Percentiles rank a stretch among this genome's conserved stretches.
Conservation (phyloP, 345 rosid genomes). For the Lumnitzera racemosa region DNA sequence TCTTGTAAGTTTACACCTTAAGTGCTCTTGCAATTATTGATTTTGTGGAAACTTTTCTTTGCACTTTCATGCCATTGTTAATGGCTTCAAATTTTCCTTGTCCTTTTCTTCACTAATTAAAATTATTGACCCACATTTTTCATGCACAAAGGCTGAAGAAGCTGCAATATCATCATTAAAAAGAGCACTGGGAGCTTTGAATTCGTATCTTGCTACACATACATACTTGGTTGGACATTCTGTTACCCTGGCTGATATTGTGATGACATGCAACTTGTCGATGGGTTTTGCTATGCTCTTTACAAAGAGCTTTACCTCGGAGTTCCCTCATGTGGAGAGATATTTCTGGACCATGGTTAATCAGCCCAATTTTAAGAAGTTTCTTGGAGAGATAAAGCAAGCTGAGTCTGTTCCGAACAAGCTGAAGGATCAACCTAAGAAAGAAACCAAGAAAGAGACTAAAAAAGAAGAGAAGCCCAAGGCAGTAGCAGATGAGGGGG, state of each 20-base stretch:
- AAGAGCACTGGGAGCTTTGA: slow-evolving; percentile 75
- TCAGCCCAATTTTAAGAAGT: slow-evolving; percentile 82
- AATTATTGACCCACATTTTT: neutral
- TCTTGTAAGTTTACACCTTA: too few species aligned
- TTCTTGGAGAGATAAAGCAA: slow-evolving; percentile 80
- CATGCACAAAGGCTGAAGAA: slow-evolving; percentile 67
- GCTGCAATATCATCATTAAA: slow-evolving; percentile 54
- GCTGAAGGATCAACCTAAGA: slow-evolving; percentile 58
- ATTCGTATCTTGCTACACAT: slow-evolving; percentile 59
- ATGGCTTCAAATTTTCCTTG: too few species aligned
- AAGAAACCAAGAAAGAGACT: slow-evolving; percentile 68
- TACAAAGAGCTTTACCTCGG: slow-evolving; percentile 79
- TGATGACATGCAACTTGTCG: slow-evolving; percentile 64
- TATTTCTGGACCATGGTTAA: slow-evolving; percentile 97
- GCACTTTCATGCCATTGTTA: too few species aligned
- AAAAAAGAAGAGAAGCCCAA: slow-evolving; percentile 50
- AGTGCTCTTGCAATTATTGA: too few species aligned
- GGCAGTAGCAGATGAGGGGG: slow-evolving; percentile 23
- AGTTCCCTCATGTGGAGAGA: slow-evolving; percentile 94
- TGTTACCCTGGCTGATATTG: slow-evolving; percentile 79
- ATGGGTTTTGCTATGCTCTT: slow-evolving; percentile 40
- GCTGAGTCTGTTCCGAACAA: slow-evolving; percentile 58
- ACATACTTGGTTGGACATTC: slow-evolving; percentile 91
- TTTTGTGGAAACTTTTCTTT: too few species aligned
- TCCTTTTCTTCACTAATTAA: too few species aligned